phyloP scores from a whole-genome alignment of 2,329 filamentous ascomycete genomes.

The Calonectria hawksworthii region DNA sequence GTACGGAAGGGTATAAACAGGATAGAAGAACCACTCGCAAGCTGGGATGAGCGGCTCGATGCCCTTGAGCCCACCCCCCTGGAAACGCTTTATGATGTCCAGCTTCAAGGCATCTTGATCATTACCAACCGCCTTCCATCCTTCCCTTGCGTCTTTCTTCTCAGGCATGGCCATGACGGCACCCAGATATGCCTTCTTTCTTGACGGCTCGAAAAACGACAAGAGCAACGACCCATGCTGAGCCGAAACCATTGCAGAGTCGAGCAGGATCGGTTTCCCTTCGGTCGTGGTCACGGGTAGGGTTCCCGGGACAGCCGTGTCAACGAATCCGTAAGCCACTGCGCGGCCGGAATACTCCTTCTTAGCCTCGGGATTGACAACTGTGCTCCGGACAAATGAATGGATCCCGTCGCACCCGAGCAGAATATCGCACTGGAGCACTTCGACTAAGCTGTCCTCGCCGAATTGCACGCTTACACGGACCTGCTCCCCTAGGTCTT shows the following conservation, averaged over 20 bases:
- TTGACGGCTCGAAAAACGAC: constrained; percentile 38
- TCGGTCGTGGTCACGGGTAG: constrained; percentile 11
- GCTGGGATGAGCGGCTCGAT: constrained; percentile 36
- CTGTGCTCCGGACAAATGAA: constrained; percentile 49
- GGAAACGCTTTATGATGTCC: constrained; percentile 31
- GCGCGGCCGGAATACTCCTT: constrained; percentile 53
- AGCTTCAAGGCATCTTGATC: constrained; percentile 39
- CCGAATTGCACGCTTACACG: not conserved
- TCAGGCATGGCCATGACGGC: constrained; percentile 41
- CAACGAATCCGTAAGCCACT: constrained; percentile 40
- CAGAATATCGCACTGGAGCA: constrained; percentile 41
- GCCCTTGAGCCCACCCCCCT: constrained; percentile 30
- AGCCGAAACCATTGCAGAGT: constrained; percentile 40
- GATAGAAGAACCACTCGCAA: constrained; percentile 51
- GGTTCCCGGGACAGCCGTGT: not conserved
- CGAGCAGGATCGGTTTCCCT: constrained; percentile 37
- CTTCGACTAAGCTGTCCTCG: not conserved
- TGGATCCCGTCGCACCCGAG: constrained; percentile 58
- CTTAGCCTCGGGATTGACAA: constrained; percentile 43
- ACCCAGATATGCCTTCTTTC: constrained; percentile 33
- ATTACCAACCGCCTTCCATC: constrained; percentile 39
- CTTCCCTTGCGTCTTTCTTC: constrained; percentile 40
- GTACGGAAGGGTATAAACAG: constrained; percentile 51
- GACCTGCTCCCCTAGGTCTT: constrained; percentile 27
- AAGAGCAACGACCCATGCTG: constrained; percentile 38